Evolutionary conservation across 345 rosid species (phyloP).

Genomic region (Bruguiera parviflora): DNA sequence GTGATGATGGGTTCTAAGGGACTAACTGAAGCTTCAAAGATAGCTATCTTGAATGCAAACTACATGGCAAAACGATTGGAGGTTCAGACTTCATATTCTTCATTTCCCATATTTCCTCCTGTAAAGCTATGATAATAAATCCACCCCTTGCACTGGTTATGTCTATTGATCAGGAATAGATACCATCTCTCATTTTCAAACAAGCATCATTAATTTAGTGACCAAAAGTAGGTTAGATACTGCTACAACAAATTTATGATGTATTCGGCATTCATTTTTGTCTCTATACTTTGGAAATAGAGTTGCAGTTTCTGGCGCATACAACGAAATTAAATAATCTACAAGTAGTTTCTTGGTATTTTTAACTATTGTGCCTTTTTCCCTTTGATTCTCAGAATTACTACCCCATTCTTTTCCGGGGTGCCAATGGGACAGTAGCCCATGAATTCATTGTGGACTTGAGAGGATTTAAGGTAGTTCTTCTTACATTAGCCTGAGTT

Average conservation of each 20-base stretch:
- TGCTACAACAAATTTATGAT: not conserved
- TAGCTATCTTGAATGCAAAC: conserved; percentile 91
- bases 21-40: conserved; percentile 92
- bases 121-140: conserved; percentile 3
- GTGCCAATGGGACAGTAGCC: conserved; percentile 89
- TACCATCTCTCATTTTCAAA: no score
- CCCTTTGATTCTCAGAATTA: conserved; percentile 47
- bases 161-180: not conserved
- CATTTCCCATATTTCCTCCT: conserved; percentile 12
- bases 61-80: conserved; percentile 99
- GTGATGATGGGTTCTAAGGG: conserved; percentile 99
- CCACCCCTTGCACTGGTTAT: not conserved
- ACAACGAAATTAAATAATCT: not conserved
- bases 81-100: conserved; percentile 36
- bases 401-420: conserved; percentile 89
- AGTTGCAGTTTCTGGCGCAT: not conserved
- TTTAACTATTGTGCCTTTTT: not conserved
- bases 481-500: not conserved
- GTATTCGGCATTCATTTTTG: conserved; percentile 4
- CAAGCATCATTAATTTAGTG: no score
- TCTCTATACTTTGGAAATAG: not conserved
- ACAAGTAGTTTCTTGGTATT: not conserved
- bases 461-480: conserved; percentile 80
- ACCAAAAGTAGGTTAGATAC: not conserved
- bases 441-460: conserved; percentile 95